These are phyloP conservation scores for Carex myosuroides DNA, from an alignment of 176 grass and related monocot genomes.

Conservation along the genomic window DNA sequence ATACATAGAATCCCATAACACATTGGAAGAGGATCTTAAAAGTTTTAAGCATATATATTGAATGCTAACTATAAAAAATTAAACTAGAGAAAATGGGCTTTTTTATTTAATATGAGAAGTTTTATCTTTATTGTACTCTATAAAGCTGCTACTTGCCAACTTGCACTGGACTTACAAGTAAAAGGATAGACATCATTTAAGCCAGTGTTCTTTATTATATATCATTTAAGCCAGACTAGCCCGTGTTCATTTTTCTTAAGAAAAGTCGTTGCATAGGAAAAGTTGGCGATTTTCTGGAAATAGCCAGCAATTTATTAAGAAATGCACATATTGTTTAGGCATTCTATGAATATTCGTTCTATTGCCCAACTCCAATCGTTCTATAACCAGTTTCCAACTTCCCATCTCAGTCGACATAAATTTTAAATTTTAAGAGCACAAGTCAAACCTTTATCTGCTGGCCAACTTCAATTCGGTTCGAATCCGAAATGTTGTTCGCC, in stretches of 20 bases:
- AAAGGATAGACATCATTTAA: not conserved
- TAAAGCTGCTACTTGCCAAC: not conserved
- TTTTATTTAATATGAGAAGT: not conserved
- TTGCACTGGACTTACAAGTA: not conserved
- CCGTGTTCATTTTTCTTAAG: not conserved
- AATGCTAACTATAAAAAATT: not conserved
- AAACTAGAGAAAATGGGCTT: not conserved
- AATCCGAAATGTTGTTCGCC: slow-evolving; percentile 73
- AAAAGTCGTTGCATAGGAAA: not conserved
- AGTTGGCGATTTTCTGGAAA: not conserved
- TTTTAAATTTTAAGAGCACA: not conserved
- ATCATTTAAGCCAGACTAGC: not conserved
- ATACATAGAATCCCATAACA: not conserved
- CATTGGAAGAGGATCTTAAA: not conserved
- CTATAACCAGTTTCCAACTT: not conserved
- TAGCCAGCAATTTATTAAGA: not conserved
- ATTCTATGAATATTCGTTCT: not conserved
- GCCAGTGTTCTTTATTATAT: not conserved
- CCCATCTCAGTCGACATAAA: not conserved
- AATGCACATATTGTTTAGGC: not conserved
- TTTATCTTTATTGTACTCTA: not conserved
- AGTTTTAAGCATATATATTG: not conserved
- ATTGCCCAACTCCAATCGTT: not conserved
- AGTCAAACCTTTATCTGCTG: slow-evolving; percentile 41
- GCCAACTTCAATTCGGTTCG: slow-evolving; percentile 32